A percentile compares a stretch with the other conserved stretches of the same genome.
phyloP scores from a whole-genome alignment of 495 filamentous ascomycete species.

The Neurospora sp. region DNA sequence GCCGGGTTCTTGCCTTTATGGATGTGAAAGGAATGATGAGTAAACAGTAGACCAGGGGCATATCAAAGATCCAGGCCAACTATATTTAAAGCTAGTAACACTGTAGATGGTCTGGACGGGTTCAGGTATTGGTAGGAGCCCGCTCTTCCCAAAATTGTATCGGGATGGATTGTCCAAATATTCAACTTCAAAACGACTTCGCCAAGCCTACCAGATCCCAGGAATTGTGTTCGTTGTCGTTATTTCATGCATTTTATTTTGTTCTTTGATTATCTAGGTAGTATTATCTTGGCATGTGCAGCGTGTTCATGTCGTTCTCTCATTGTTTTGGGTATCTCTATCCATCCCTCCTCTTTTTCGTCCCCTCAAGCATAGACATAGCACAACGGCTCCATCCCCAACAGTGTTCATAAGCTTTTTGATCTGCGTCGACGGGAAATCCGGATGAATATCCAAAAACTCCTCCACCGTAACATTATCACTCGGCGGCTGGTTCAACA shows the following conservation, averaged over 20 bases:
- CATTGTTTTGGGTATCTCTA: not conserved
- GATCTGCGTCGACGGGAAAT: slow-evolving; percentile 10
- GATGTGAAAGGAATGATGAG: not conserved
- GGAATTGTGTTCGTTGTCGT: too few relatives aligned
- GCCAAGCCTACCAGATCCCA: too few relatives aligned
- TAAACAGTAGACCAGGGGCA: not conserved
- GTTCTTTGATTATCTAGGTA: not conserved
- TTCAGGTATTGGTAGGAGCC: too few relatives aligned
- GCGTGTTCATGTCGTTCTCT: too few relatives aligned
- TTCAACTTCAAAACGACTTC: too few relatives aligned
- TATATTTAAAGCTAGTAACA: not conserved
- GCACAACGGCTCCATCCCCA: slow-evolving; percentile 17
- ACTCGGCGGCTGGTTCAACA: slow-evolving; percentile 15
- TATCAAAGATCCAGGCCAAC: not conserved
- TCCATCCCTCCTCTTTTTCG: not conserved
- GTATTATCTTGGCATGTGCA: too few relatives aligned
- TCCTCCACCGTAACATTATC: slow-evolving; percentile 20
- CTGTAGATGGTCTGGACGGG: not conserved
- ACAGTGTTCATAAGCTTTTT: slow-evolving; percentile 18
- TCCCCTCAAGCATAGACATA: slow-evolving; percentile 15
- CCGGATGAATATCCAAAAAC: slow-evolving; percentile 7
- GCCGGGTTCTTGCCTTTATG: not conserved
- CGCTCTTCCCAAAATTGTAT: too few relatives aligned
- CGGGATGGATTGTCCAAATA: too few relatives aligned
- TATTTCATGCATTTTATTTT: too few relatives aligned